Conservation (phyloP, 148 eudicot species). For the Simmondsia chinensis region DNA sequence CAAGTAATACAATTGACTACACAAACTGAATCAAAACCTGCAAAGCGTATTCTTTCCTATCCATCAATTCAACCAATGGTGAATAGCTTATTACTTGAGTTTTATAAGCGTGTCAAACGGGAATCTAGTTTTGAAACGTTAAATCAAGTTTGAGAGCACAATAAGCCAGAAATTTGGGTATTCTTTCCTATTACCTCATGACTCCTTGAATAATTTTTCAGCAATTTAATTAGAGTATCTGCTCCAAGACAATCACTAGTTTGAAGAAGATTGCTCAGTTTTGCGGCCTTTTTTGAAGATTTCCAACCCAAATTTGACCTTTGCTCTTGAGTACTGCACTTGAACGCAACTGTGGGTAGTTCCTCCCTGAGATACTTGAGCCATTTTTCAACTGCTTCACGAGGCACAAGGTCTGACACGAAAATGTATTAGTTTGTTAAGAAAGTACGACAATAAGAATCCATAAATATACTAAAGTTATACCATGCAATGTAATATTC, state of each 20-base stretch:
- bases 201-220: constrained; percentile 93
- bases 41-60: too few relatives aligned
- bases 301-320: constrained; percentile 80
- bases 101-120: too few relatives aligned
- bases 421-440: too few relatives aligned
- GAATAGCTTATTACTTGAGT: too few relatives aligned
- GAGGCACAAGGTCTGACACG: constrained; percentile 83
- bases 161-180: background rate
- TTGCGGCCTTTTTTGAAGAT: constrained; percentile 45
- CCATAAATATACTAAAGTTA: too few relatives aligned
- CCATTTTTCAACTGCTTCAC: constrained; percentile 97
- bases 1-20: too few relatives aligned
- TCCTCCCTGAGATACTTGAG: constrained; percentile 97
- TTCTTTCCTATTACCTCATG: constrained; percentile 68
- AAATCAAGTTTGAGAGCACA: too few relatives aligned
- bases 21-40: too few relatives aligned
- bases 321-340: constrained; percentile 96
- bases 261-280: constrained; percentile 57
- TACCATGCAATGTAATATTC: too few relatives aligned
- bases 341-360: constrained; percentile 88
- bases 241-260: constrained; percentile 98
- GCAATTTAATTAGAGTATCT: constrained; percentile 79
- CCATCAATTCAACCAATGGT: too few relatives aligned
- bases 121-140: too few relatives aligned
- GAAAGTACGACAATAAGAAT: too few relatives aligned